Evolutionary conservation across 129 eudicot genomes (phyloP).

Genomic region (Heracleum sosnowskyi): DNA sequence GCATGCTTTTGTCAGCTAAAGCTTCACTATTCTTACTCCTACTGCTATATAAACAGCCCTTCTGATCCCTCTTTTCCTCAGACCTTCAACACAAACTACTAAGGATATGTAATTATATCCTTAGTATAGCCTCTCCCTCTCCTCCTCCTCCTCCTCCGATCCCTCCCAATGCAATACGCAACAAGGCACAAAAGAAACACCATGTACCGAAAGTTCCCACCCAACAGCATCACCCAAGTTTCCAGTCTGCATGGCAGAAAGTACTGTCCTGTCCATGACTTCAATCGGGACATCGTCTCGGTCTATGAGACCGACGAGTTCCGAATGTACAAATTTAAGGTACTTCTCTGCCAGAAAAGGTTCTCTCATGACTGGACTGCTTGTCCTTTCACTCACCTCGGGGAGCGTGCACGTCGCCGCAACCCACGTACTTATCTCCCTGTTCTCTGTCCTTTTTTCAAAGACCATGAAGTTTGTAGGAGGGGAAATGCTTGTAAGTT

Average conservation of each 20-base stretch:
- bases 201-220: too few species aligned
- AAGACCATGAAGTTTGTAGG: neutral
- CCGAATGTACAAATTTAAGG: constrained; percentile 24
- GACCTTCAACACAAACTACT: neutral
- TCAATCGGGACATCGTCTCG: neutral
- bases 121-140: neutral
- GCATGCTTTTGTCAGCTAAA: neutral
- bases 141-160: neutral
- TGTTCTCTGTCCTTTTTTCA: constrained; percentile 7
- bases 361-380: constrained; percentile 32
- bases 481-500: constrained; percentile 15
- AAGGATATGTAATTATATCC: neutral
- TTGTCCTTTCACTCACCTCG: constrained; percentile 28
- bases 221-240: neutral
- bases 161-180: neutral
- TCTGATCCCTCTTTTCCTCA: neutral
- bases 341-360: constrained; percentile 5
- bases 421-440: constrained; percentile 15
- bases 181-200: too few species aligned
- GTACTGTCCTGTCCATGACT: neutral
- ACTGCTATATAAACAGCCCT: neutral
- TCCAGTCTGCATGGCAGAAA: neutral
- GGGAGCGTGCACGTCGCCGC: constrained; percentile 25
- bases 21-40: neutral
- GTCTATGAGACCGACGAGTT: constrained; percentile 22